These are phyloP conservation scores for Penicillium sp. DNA, from an alignment of 2,329 filamentous ascomycete genomes.

Conservation along the genomic window DNA sequence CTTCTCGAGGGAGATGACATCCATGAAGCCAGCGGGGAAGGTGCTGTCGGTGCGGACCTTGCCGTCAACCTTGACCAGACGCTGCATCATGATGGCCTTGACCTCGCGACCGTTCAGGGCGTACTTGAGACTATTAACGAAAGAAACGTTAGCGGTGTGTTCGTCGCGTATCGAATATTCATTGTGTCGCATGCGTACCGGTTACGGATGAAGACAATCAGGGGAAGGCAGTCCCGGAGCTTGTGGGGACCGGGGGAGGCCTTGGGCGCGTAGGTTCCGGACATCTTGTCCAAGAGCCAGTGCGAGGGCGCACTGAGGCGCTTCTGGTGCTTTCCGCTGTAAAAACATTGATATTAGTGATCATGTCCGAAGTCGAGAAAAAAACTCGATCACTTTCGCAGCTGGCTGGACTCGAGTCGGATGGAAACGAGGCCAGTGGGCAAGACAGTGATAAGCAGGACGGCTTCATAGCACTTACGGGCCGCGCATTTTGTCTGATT, in stretches of 20 bases:
- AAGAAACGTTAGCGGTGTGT: conserved; percentile 15
- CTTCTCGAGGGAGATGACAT: conserved; percentile 99
- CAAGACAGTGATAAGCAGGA: not conserved
- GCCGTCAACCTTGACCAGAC: conserved; percentile 98
- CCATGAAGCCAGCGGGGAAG: conserved; percentile 98
- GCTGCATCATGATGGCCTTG: conserved; percentile 98
- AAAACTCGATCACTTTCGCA: conserved; percentile 9
- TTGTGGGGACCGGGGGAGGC: conserved; percentile 91
- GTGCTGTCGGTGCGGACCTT: conserved; percentile 99
- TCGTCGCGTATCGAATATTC: not conserved
- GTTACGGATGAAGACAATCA: conserved; percentile 96
- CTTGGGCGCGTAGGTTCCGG: conserved; percentile 75
- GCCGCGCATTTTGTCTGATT: conserved; percentile 54
- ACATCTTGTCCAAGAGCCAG: conserved; percentile 99
- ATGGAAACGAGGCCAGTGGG: conserved; percentile 3
- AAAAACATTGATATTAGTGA: conserved; percentile 32
- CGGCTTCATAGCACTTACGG: conserved; percentile 51
- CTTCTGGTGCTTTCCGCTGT: conserved; percentile 99
- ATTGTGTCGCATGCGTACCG: conserved; percentile 45
- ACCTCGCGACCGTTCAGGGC: conserved; percentile 97
- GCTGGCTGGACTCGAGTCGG: conserved; percentile 1
- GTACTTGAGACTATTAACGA: conserved; percentile 86
- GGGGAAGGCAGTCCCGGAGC: conserved; percentile 96
- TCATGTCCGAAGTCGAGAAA: conserved; percentile 5
- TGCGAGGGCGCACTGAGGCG: conserved; percentile 97